These are phyloP conservation scores for Xerocomellus chrysenteron DNA, from an alignment of 768 basidiomycete species.

Conservation along the genomic window DNA sequence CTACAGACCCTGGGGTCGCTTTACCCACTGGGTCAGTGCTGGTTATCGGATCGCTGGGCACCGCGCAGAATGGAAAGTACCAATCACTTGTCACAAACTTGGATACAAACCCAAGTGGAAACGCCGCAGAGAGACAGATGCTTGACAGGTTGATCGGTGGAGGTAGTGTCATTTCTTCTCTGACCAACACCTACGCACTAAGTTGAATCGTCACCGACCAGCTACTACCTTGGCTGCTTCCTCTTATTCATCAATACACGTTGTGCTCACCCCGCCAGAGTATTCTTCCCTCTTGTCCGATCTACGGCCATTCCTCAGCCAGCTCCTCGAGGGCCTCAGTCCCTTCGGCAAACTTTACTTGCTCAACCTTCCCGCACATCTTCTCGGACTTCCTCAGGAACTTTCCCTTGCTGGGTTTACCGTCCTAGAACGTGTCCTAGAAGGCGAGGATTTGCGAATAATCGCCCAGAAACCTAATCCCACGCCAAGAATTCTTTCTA, in stretches of 20 bases:
- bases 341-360: slow-evolving; percentile 72
- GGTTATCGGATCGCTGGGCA: slow-evolving; percentile 74
- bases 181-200: not conserved
- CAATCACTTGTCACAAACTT: slow-evolving; percentile 65
- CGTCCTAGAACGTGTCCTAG: slow-evolving; percentile 43
- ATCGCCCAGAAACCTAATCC: slow-evolving; percentile 72
- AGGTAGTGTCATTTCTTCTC: slow-evolving; percentile 44
- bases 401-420: slow-evolving; percentile 68
- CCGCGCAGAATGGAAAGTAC: slow-evolving; percentile 79
- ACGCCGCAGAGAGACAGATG: slow-evolving; percentile 73
- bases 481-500: slow-evolving; percentile 28
- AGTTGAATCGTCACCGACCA: slow-evolving; percentile 27
- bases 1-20: slow-evolving; percentile 26
- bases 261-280: slow-evolving; percentile 63
- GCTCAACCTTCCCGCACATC: slow-evolving; percentile 47
- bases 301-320: slow-evolving; percentile 54
- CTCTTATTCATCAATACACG: slow-evolving; percentile 62
- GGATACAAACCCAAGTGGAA: slow-evolving; percentile 38
- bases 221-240: slow-evolving; percentile 57
- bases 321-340: slow-evolving; percentile 56
- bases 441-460: slow-evolving; percentile 42
- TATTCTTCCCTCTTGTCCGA: slow-evolving; percentile 57
- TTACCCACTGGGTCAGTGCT: slow-evolving; percentile 50
- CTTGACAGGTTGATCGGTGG: slow-evolving; percentile 79
- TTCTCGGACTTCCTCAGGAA: slow-evolving; percentile 51